Evolutionary conservation across 2,329 filamentous ascomycete genomes (phyloP), one percentile per base, ranked within the genome.

Genomic region (Alternaria ethzedia): DNA sequence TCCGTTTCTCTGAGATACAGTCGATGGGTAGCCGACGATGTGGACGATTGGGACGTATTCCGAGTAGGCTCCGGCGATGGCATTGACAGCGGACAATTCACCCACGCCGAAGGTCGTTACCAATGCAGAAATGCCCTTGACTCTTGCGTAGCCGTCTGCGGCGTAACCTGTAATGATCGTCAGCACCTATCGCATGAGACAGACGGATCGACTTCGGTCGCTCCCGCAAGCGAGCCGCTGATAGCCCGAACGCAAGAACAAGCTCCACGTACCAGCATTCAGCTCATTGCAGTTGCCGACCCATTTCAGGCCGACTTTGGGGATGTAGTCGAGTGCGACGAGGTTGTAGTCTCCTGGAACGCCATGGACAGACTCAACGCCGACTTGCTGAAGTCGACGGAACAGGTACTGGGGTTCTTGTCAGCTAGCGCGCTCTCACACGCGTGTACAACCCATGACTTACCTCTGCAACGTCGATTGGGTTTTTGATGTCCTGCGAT

Each of bases 211-310:
- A 41, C 9, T 43, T 52, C 36, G 56, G 59, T 59, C 28, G 20
- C 54, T 45, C 41, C 52, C 44, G 44, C 46, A 56, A 49, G 47
- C 57, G 57, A 54, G 52, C 49, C 23, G 36, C n/a, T 46, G 54
- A 17, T 26, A 45, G 41, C 26, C 25, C 9, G 41, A 60, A 20
- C 32, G 17, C 23, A 25, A 26, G n/a, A 13, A 60, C 26, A 45
- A 12, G 25, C 28, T 61, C 47, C 59, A 67, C 75, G 36, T 61
- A 85, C 84, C 84, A 57, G 86, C 86, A 75, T 88, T 88, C 57
- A 89, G 82, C 75, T 89, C 87, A 75, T 89, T 89, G 75, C 83
- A 85, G 72, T 88, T 89, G 65, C 87, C 87, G 5, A 88, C 85
- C 87, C 87, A 89, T 49, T 82, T 76, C 21, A 89, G 78, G 13